phyloP scores from a whole-genome alignment of 352 stramenopile genomes.

The Globisporangium rhizosaccharum region DNA sequence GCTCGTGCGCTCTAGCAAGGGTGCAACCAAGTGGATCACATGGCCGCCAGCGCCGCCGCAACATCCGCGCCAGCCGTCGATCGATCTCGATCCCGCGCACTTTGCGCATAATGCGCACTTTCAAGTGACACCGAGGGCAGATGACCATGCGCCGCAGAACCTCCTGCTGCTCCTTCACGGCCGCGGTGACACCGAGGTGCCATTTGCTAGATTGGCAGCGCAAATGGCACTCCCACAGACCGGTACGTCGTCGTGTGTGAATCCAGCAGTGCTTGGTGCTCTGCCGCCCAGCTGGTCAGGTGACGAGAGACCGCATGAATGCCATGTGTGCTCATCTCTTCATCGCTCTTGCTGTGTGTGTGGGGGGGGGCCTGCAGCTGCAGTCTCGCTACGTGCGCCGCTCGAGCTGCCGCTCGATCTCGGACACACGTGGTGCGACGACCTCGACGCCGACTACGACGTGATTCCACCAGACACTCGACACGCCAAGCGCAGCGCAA shows the following conservation, averaged over 20 bases:
- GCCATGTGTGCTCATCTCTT: not conserved
- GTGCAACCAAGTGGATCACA: conserved; percentile 20
- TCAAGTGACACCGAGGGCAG: conserved; percentile 13
- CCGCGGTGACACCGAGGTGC: conserved; percentile 44
- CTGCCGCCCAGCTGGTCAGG: no score
- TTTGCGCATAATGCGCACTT: conserved; percentile 21
- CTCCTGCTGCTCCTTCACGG: conserved; percentile 59
- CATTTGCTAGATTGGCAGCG: conserved; percentile 41
- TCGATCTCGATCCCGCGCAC: conserved; percentile 8
- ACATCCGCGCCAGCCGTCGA: conserved; percentile 14
- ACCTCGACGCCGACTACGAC: conserved; percentile 44
- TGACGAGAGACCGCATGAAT: not conserved
- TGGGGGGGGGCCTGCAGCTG: conserved; percentile 20
- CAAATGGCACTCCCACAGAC: conserved; percentile 64
- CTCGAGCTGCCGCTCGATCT: conserved; percentile 49
- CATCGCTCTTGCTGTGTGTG: not conserved
- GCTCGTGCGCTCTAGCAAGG: conserved; percentile 13
- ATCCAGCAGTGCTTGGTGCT: no score
- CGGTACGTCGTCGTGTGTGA: conserved; percentile 20
- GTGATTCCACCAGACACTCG: conserved; percentile 33
- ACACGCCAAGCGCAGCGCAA: conserved; percentile 37
- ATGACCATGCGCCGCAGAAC: conserved; percentile 35
- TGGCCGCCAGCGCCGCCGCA: conserved; percentile 2
- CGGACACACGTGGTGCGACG: conserved; percentile 47
- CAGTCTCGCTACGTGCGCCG: conserved; percentile 46